A percentile compares a stretch with the other conserved stretches of the same genome.
Evolutionary conservation across 2,329 filamentous ascomycete genomes (phyloP).

Genomic region (Chaetomiaceae sp.): DNA sequence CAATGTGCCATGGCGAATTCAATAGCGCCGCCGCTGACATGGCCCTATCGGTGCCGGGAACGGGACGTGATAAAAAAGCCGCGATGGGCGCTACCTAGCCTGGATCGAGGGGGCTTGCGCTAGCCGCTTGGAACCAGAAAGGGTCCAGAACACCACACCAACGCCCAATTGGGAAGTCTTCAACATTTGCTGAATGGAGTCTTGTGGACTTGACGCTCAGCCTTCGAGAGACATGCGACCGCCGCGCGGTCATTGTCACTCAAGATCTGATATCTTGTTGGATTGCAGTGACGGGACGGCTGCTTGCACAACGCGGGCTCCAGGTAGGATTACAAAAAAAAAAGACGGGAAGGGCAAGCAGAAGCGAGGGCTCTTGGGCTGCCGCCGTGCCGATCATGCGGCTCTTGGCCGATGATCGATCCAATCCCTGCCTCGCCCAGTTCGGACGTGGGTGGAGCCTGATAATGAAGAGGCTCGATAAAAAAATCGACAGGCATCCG

Average conservation of each 20-base stretch:
- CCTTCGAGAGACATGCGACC: too few relatives aligned
- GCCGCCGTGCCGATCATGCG: constrained; percentile 13
- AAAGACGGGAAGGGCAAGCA: constrained; percentile 6
- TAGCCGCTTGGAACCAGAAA: background rate
- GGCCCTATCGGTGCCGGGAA: constrained; percentile 12
- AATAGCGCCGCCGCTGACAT: constrained; percentile 15
- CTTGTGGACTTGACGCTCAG: too few relatives aligned
- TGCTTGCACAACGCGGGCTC: background rate
- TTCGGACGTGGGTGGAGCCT: constrained; percentile 3
- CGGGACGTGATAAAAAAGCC: background rate
- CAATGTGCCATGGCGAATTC: constrained; percentile 3
- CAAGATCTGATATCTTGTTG: background rate
- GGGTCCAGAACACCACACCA: constrained; percentile 2
- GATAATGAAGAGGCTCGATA: background rate
- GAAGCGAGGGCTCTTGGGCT: background rate
- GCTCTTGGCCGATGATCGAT: constrained; percentile 11
- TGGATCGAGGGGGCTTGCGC: background rate
- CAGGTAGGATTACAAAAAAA: too few relatives aligned
- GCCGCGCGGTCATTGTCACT: background rate
- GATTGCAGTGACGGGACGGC: background rate
- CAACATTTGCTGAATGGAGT: background rate
- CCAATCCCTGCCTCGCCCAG: constrained; percentile 4
- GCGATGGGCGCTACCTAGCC: constrained; percentile 3
- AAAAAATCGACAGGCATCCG: too few relatives aligned
- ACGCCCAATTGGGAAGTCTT: background rate